Evolutionary conservation across 768 basidiomycete genomes (phyloP), one percentile per base, ranked within the genome.

Genomic region (Neoboletus brunneissimus): DNA sequence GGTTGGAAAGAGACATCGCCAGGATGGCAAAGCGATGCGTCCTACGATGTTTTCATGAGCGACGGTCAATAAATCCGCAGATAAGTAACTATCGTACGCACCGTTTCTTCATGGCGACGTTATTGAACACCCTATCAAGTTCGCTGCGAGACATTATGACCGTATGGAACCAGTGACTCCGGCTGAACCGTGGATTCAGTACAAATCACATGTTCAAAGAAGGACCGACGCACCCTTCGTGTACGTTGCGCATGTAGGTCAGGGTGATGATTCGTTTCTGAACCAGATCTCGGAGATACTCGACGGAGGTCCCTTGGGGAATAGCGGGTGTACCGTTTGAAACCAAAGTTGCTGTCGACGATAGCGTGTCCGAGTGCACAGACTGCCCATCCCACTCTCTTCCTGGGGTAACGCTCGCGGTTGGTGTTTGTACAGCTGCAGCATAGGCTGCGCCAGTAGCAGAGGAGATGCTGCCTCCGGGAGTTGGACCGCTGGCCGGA

Each of bases 111-210:
- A 92, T 92, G 20, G 81, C 82, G 8, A 71, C 70, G 66, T 89
- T 91, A 62, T 77, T 84, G 69, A 94, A 94, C 53, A 82, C 82
- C 48, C 78, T 82, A 55, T 90, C 87, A 4, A 94, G 81, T 52
- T 93, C 93, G 18, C 75, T 64, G 47, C 82, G 82, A 53, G 87
- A 85, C 64, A 94, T 82, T 66, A 89, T 79, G 62, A 94, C 85
- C 13, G 93, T 94, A 68, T 92, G 89, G 65, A 91, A 91, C 91
- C 91, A 93, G 67, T 91, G 87, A 59, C 85, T 86, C 53, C 84
- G 85, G 51, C 91, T 93, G 66, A 27, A 29, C 32, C 10, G 3
- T 40, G 38, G 20, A 34, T 31, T 60, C 44, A 62, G 50, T 13
- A 52, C 45, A 54, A 20, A 34, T 34, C 23, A 9, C 42, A 40